Conservation (phyloP, 345 rosid genomes). For the Eucalyptus curtisii region DNA sequence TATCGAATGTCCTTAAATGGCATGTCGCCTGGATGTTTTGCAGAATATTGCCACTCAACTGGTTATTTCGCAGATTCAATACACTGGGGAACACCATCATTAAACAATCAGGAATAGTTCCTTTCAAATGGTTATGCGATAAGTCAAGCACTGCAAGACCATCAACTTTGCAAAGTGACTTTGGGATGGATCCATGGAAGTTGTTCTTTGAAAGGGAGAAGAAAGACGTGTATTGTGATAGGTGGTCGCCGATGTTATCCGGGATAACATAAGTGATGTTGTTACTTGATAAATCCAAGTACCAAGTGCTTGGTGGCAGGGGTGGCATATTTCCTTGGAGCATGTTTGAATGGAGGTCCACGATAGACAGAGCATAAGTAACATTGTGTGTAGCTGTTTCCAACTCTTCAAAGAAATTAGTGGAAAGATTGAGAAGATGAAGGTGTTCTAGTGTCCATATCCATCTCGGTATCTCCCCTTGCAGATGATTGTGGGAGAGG, state of each 20-base stretch:
- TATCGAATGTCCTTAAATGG: not conserved
- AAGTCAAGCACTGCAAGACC: not conserved
- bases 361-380: rapidly evolving
- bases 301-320: rapidly evolving
- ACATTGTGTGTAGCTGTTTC: not conserved
- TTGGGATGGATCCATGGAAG: not conserved
- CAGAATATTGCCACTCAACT: not conserved
- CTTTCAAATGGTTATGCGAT: not conserved
- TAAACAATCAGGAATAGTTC: not conserved
- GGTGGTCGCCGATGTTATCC: not conserved
- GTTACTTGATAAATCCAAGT: not conserved
- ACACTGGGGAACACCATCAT: not conserved
- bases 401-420: not conserved
- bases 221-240: rapidly evolving
- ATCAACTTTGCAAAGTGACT: not conserved
- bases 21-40: not conserved
- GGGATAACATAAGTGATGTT: too few relatives aligned
- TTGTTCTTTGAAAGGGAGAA: not conserved
- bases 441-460: not conserved
- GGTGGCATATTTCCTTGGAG: not conserved
- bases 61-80: not conserved
- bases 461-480: conserved; percentile 30
- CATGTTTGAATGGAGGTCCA: not conserved
- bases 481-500: conserved; percentile 33
- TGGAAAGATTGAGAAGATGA: not conserved